Conservation (phyloP, 2,329 filamentous ascomycete species). For the Alternaria tenuissima region DNA sequence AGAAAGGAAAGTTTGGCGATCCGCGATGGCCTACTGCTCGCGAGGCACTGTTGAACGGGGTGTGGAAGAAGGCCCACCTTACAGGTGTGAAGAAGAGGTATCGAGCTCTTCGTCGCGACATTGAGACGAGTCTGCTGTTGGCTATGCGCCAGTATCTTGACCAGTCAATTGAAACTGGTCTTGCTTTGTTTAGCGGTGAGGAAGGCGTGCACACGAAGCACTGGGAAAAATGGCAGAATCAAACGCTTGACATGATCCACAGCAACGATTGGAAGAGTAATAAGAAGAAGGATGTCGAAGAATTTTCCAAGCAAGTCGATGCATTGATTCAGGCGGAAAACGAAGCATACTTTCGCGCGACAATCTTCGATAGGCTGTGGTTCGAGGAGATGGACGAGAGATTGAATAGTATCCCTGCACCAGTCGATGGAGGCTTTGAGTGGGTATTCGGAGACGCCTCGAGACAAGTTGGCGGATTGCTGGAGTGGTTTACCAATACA, state of each 20-base stretch:
- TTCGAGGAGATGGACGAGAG: constrained; percentile 38
- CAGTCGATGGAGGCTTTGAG: constrained; percentile 31
- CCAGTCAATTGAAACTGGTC: constrained; percentile 38
- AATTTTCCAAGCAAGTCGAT: constrained; percentile 39
- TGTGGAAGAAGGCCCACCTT: constrained; percentile 42
- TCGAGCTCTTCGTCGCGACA: constrained; percentile 30
- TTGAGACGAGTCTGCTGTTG: constrained; percentile 35
- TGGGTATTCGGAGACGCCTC: constrained; percentile 33
- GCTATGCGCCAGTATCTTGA: constrained; percentile 43
- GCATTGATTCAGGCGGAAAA: constrained; percentile 27
- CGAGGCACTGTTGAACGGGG: constrained; percentile 43
- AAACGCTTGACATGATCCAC: constrained; percentile 35
- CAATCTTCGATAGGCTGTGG: constrained; percentile 32
- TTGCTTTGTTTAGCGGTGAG: constrained; percentile 34
- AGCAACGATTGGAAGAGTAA: constrained; percentile 37
- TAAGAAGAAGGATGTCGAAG: constrained; percentile 41
- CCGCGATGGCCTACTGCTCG: constrained; percentile 30
- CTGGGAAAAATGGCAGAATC: constrained; percentile 40
- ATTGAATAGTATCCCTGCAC: constrained; percentile 29
- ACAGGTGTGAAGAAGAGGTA: constrained; percentile 38
- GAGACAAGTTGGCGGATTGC: constrained; percentile 26
- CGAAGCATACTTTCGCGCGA: constrained; percentile 33
- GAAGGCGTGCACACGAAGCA: constrained; percentile 21
- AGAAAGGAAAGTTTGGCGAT: constrained; percentile 31
- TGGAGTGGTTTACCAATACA: constrained; percentile 39